Evolutionary conservation across 2,329 filamentous ascomycete species (phyloP).

Genomic region (Cryphonectria radicalis): DNA sequence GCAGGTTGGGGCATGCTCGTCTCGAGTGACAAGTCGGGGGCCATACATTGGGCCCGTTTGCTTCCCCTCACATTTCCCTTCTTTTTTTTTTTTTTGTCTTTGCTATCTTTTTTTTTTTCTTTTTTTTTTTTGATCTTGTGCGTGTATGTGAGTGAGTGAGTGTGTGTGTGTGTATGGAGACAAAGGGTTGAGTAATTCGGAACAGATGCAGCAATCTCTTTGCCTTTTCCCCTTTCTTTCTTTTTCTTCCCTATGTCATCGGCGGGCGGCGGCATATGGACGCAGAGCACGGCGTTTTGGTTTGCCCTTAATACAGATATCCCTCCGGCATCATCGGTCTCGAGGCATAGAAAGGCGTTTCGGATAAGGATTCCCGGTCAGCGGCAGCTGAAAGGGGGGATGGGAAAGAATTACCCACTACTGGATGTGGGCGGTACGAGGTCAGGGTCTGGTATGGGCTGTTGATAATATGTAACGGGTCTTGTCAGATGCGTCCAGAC

Average conservation of each 20-base stretch:
- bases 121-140: not conserved
- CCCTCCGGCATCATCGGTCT: slow-evolving; percentile 20
- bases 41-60: not conserved
- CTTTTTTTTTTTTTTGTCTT: not conserved
- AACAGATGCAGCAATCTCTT: slow-evolving; percentile 5
- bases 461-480: not conserved
- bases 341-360: slow-evolving; percentile 27
- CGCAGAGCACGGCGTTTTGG: slow-evolving; percentile 30
- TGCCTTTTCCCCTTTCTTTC: not conserved
- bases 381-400: not conserved
- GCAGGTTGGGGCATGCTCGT: not conserved
- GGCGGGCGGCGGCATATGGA: slow-evolving; percentile 13
- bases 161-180: not conserved
- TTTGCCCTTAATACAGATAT: slow-evolving; percentile 14
- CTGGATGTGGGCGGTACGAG: not conserved
- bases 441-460: not conserved
- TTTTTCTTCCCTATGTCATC: not conserved
- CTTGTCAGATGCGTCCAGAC: not conserved
- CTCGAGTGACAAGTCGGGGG: not conserved
- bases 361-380: not conserved
- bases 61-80: not conserved
- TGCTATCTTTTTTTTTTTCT: not conserved
- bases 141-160: no score
- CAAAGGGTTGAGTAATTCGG: not conserved
- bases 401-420: not conserved